Conservation (phyloP, 2,329 filamentous ascomycete genomes). For the Alternaria gansuensis region DNA sequence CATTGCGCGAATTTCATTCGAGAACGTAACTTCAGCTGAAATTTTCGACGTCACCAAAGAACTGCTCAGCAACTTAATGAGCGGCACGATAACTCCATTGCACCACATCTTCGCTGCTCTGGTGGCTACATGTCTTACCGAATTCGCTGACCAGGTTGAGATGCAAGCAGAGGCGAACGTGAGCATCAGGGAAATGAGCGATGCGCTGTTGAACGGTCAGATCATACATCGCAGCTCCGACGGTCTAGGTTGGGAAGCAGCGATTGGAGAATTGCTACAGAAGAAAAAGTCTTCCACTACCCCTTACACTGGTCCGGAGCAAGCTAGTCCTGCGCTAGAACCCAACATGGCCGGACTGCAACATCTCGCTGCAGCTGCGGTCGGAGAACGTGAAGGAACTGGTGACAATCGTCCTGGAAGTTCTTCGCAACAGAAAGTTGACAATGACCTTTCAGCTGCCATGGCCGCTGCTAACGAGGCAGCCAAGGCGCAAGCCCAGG, state of each 20-base stretch:
- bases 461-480: conserved; percentile 48
- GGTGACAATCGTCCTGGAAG: conserved; percentile 23
- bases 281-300: conserved; percentile 42
- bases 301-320: conserved; percentile 33
- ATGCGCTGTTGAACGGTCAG: conserved; percentile 44
- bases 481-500: conserved; percentile 37
- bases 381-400: conserved; percentile 47
- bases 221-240: conserved; percentile 45
- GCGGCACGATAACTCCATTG: conserved; percentile 43
- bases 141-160: conserved; percentile 48
- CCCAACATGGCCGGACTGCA: conserved; percentile 52
- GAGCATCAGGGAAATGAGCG: conserved; percentile 50
- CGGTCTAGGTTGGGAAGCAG: conserved; percentile 48
- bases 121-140: conserved; percentile 47
- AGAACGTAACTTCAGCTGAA: conserved; percentile 36
- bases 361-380: conserved; percentile 52
- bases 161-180: conserved; percentile 49
- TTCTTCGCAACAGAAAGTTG: conserved; percentile 32
- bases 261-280: conserved; percentile 45
- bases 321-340: conserved; percentile 37
- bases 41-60: conserved; percentile 41
- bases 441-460: conserved; percentile 50
- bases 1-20: conserved; percentile 41
- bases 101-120: conserved; percentile 51
- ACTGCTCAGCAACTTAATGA: conserved; percentile 40